These are phyloP conservation scores for Papilionanthe hybrid DNA, from an alignment of 116 monocot genomes.

Conservation along the genomic window DNA sequence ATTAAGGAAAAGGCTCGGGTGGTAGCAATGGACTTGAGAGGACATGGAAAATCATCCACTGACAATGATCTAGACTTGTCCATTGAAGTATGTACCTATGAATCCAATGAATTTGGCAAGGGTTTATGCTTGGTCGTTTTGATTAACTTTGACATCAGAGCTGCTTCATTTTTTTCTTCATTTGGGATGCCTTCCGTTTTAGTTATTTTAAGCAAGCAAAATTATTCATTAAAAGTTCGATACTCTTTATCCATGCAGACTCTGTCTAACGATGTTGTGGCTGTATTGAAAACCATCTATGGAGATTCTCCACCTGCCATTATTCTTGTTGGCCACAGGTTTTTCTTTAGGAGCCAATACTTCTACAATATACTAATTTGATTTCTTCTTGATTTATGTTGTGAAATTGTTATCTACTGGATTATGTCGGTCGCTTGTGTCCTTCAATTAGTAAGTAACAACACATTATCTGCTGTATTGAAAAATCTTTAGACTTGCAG, in stretches of 20 bases:
- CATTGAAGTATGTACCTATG: constrained; percentile 51
- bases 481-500: neutral
- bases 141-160: neutral
- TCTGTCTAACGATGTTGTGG: constrained; percentile 76
- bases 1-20: constrained; percentile 85
- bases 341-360: constrained; percentile 4
- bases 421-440: neutral
- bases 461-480: neutral
- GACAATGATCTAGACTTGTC: constrained; percentile 86
- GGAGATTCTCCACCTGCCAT: constrained; percentile 94
- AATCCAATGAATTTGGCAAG: neutral
- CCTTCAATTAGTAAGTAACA: neutral
- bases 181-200: neutral
- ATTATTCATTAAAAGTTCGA: neutral
- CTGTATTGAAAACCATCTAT: constrained; percentile 82
- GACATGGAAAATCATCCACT: constrained; percentile 87
- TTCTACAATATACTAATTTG: neutral
- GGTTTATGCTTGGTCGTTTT: neutral
- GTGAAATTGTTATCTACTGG: neutral
- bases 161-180: neutral
- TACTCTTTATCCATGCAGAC: constrained; percentile 53
- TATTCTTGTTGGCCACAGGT: constrained; percentile 98
- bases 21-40: constrained; percentile 90
- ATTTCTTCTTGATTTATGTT: neutral
- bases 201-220: neutral